Base-by-base conservation (phyloP, 2,329 filamentous ascomycete genomes). In the Epicoccum sorghinum region DNA sequence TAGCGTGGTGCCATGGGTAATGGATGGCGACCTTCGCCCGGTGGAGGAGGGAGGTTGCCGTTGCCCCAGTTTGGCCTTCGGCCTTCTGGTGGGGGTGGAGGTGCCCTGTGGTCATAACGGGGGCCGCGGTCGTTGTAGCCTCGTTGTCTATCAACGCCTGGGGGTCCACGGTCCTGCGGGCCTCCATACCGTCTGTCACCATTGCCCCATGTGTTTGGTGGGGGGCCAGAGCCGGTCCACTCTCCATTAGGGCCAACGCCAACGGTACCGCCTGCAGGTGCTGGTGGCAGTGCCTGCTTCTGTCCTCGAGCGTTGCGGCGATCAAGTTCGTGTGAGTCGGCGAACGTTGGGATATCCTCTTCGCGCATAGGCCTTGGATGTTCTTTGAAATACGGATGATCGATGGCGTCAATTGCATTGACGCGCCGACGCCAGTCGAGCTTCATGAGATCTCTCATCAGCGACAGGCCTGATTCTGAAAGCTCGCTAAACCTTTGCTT, bases 281-380 rank as follows among this genome's bases (percentile, higher is more conserved):
- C 95, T 10, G 95, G 93, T 4, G 93, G 93, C 9, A 93, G 82
- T 22, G 88, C 89, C 22, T 89, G 89, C 69, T 91, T 91, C 67
- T 95, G 89, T 54, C 92, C 89, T 62, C 96, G 89, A 65, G 92
- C 93, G 75, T 93, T 96, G 72, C 92, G 86, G 45, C 93, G 86
- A 72, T 99, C 95, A n/a, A 98, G 81, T 75, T 99, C 95, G 75
- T 99, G 95, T 39, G 92, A 96, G 67, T 97, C 93, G 70, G 96
- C 91, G 68, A 96, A 98, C 13, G 80, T 84, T 2, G 95, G 95
- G n/a, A 99, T 83, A 45, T 98, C 92, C 60, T 89, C 88, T 1
- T 95, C 91, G 50, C 85, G 84, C 35, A 93, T 87, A 7, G 95
- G 95, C 4, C 89, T 80, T 4, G 95, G 95, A 1, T 83, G 76